Conservation (phyloP, 345 rosid species). For the Eutrema japonicum region DNA sequence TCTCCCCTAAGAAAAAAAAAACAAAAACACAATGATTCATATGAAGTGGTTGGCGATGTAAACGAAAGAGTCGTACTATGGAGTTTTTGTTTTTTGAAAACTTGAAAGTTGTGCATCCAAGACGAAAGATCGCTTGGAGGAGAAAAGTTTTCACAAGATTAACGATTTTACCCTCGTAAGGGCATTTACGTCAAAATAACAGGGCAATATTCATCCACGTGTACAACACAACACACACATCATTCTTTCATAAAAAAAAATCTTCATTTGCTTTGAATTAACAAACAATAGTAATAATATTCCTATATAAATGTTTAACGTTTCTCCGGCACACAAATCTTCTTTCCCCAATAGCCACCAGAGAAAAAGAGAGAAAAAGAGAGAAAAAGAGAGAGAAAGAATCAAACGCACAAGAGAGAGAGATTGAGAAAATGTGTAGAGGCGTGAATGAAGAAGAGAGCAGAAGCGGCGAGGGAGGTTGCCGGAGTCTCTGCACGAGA, state of each 20-base stretch:
- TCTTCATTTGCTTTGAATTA: too few relatives aligned
- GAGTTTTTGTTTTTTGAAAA: conserved; percentile 16
- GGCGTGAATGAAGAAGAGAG: conserved; percentile 47
- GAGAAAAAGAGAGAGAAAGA: not conserved
- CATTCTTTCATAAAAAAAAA: not conserved
- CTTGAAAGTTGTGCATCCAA: conserved; percentile 28
- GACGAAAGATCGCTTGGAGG: conserved; percentile 28
- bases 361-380: not conserved
- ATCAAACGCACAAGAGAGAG: not conserved
- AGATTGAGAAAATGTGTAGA: conserved; percentile 53
- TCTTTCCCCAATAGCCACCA: conserved; percentile 16
- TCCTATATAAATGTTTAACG: conserved; percentile 37
- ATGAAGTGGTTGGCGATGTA: conserved; percentile 7
- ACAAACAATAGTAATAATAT: conserved; percentile 13
- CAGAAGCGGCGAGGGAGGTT: conserved; percentile 30
- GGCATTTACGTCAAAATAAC: conserved; percentile 40
- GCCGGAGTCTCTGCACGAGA: conserved; percentile 36
- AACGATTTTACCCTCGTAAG: conserved; percentile 19
- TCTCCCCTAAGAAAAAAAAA: not conserved
- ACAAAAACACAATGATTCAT: conserved; percentile 8
- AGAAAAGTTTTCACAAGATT: conserved; percentile 6
- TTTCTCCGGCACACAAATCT: conserved; percentile 25
- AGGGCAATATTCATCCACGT: conserved; percentile 42
- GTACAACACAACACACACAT: conserved; percentile 32
- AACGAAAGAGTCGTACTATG: not conserved